Evolutionary conservation across 345 rosid species (phyloP).

Genomic region (Mallotus nudiflorus): DNA sequence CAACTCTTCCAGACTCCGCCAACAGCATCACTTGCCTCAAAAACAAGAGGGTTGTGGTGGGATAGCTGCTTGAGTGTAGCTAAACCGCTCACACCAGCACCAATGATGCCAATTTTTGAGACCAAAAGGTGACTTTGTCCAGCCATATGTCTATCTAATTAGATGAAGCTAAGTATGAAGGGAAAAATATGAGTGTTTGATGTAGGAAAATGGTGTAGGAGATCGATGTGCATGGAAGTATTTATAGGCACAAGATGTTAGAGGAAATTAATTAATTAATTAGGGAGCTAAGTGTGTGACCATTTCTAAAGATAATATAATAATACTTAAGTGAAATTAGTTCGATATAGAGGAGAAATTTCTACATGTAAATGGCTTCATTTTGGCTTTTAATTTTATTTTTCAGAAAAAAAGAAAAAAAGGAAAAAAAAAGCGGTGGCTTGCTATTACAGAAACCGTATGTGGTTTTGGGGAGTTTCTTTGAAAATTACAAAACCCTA

Average conservation of each 20-base stretch:
- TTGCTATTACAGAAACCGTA: too few relatives aligned
- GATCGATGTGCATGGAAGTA: slow-evolving; percentile 7
- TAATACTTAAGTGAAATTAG: slow-evolving; percentile 4
- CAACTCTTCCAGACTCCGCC: slow-evolving; percentile 96
- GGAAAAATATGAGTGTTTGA: not conserved
- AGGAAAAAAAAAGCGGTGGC: too few relatives aligned
- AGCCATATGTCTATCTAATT: slow-evolving; percentile 23
- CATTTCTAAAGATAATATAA: not conserved
- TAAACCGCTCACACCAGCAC: slow-evolving; percentile 88
- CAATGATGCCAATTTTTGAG: slow-evolving; percentile 74
- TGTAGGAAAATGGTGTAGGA: not conserved
- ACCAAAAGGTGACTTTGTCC: slow-evolving; percentile 21
- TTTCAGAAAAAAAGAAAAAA: too few relatives aligned
- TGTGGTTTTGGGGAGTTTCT: slow-evolving; percentile 25
- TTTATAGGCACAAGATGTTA: slow-evolving; percentile 45
- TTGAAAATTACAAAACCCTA: slow-evolving; percentile 23
- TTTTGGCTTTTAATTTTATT: not conserved
- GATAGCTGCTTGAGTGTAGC: slow-evolving; percentile 77
- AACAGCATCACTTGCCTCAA: slow-evolving; percentile 72
- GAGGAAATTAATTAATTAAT: too few relatives aligned
- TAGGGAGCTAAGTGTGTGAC: too few relatives aligned
- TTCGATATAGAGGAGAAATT: slow-evolving; percentile 11
- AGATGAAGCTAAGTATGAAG: too few relatives aligned
- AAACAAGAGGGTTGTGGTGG: slow-evolving; percentile 58
- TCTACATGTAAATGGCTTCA: slow-evolving; percentile 7